Conservation (phyloP, 1,139 yeast genomes). For the Pneumocystis oryctolagi region DNA sequence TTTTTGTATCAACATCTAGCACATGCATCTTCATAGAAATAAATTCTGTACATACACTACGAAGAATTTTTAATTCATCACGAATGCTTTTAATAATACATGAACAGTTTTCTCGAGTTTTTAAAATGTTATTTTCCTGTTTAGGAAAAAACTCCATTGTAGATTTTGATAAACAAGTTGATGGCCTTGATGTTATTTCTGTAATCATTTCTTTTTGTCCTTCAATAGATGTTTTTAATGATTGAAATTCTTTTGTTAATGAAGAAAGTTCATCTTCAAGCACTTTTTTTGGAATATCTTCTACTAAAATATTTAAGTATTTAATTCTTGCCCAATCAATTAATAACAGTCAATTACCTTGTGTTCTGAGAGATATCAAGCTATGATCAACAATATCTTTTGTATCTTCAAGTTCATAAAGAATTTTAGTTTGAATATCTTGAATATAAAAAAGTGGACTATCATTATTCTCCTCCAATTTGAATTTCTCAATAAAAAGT, state of each 20-base stretch:
- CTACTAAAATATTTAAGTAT: slow-evolving; percentile 7
- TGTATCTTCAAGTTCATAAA: slow-evolving; percentile 73
- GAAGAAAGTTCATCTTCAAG: slow-evolving; percentile 23
- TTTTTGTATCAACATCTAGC: background rate
- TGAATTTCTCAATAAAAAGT: slow-evolving; percentile 72
- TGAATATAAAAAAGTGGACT: slow-evolving; percentile 68
- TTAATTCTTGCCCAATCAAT: background rate
- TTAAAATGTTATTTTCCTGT: background rate
- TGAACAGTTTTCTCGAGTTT: background rate
- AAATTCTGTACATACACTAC: background rate
- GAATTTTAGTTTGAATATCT: slow-evolving; percentile 43
- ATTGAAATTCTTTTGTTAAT: slow-evolving; percentile 23
- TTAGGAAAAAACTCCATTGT: background rate
- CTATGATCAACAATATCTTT: slow-evolving; percentile 47
- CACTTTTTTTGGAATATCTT: slow-evolving; percentile 23
- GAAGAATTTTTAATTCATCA: background rate
- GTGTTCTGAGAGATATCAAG: slow-evolving; percentile 41
- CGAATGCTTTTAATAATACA: background rate
- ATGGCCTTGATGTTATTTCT: background rate
- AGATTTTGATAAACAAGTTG: background rate
- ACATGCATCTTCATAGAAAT: background rate
- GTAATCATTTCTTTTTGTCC: slow-evolving; percentile 16
- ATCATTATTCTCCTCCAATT: slow-evolving; percentile 56
- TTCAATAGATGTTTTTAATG: slow-evolving; percentile 27
- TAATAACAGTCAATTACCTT: slow-evolving; percentile 14